phyloP scores from a whole-genome alignment of 1,284 basidiomycete genomes.

The Leccinum pachyderme region DNA sequence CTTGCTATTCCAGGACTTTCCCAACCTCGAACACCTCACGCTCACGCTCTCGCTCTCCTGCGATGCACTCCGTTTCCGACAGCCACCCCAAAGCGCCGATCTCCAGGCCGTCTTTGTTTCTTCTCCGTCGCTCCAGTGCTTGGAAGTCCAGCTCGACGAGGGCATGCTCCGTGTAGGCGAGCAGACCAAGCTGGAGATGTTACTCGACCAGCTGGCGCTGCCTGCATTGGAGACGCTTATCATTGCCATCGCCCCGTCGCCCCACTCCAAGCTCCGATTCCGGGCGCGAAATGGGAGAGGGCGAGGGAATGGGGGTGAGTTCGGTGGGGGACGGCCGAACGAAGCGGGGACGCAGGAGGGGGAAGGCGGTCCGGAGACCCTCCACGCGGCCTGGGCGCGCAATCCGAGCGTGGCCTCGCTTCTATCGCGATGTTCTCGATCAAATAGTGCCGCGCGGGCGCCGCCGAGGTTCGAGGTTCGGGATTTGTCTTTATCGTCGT shows the following conservation, averaged over 20 bases:
- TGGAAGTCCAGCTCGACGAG: conserved; percentile 22
- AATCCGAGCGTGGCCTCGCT: conserved; percentile 14
- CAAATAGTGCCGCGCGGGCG: not conserved
- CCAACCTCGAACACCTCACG: conserved; percentile 14
- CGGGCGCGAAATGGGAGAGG: not conserved
- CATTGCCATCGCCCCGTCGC: conserved; percentile 6
- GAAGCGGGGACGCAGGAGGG: not conserved
- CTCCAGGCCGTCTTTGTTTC: conserved; percentile 1
- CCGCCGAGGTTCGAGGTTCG: conserved; percentile 8
- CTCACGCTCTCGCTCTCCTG: conserved; percentile 15
- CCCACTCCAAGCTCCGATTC: not conserved
- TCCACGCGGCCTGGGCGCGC: conserved; percentile 11
- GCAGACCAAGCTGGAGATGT: conserved; percentile 9
- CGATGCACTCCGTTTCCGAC: conserved; percentile 6
- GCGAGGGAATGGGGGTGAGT: not conserved
- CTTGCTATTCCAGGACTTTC: conserved; percentile 20
- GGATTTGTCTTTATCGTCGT: conserved; percentile 2
- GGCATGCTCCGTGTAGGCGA: conserved; percentile 28
- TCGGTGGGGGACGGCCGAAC: not conserved
- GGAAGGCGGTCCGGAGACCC: conserved; percentile 3
- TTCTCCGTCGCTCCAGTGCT: conserved; percentile 7
- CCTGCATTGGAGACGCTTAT: conserved; percentile 19
- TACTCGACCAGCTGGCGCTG: conserved; percentile 25
- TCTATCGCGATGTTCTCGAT: conserved; percentile 18
- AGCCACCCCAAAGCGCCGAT: not conserved